Evolutionary conservation across 1,284 basidiomycete genomes (phyloP).

Genomic region (Melanopsichium pennsylvanicum): DNA sequence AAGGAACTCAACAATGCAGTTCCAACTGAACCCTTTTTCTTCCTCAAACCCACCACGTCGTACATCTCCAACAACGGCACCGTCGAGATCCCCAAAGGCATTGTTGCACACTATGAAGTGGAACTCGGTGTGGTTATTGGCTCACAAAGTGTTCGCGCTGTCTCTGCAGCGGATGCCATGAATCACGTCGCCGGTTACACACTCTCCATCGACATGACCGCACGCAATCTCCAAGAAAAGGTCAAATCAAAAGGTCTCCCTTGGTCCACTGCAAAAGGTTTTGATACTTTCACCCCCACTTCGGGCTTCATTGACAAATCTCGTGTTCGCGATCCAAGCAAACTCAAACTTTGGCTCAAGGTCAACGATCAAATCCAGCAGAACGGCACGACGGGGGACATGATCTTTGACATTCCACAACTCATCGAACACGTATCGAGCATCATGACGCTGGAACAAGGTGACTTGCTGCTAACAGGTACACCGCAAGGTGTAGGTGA

Average conservation of each 20-base stretch:
- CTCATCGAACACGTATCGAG: slow-evolving; percentile 89
- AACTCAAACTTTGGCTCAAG: slow-evolving; percentile 80
- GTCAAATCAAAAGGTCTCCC: slow-evolving; percentile 92
- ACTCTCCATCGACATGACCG: slow-evolving; percentile 92
- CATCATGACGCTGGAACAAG: slow-evolving; percentile 91
- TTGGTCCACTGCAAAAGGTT: slow-evolving; percentile 91
- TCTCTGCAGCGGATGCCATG: slow-evolving; percentile 76
- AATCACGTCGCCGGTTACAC: slow-evolving; percentile 91
- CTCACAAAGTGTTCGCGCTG: slow-evolving; percentile 78
- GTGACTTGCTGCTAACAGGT: slow-evolving; percentile 67
- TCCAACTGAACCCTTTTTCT: slow-evolving; percentile 97
- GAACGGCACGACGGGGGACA: slow-evolving; percentile 82
- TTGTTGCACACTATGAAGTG: slow-evolving; percentile 91
- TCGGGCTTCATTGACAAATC: slow-evolving; percentile 79
- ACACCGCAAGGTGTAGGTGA: slow-evolving; percentile 84
- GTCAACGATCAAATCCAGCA: slow-evolving; percentile 86
- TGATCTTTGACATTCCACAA: slow-evolving; percentile 92
- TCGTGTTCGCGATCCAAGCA: slow-evolving; percentile 76
- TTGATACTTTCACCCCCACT: slow-evolving; percentile 87
- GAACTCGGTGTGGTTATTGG: slow-evolving; percentile 97
- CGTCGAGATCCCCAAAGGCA: slow-evolving; percentile 85
- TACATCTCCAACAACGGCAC: slow-evolving; percentile 79
- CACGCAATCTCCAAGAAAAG: slow-evolving; percentile 90
- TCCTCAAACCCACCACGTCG: slow-evolving; percentile 92
- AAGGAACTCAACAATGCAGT: slow-evolving; percentile 89